These are phyloP conservation scores for Microcyclospora pomicola DNA, from an alignment of 2,329 filamentous ascomycete species.

Conservation along the genomic window DNA sequence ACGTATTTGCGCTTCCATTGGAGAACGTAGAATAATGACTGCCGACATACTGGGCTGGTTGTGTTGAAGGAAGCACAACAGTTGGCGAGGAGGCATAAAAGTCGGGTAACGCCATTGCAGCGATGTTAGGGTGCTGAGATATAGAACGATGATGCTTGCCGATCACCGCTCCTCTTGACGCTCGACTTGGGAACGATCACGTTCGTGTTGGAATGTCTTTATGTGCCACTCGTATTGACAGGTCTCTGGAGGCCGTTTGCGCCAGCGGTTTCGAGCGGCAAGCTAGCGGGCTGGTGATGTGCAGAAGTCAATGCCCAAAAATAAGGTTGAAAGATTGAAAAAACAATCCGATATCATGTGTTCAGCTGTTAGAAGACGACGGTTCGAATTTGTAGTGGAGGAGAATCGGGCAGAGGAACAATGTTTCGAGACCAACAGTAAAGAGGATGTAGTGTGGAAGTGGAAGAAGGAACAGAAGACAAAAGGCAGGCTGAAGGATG, in stretches of 20 bases:
- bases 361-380: no score
- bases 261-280: no score
- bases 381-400: no score
- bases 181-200: no score
- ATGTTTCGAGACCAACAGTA: slow-evolving; percentile 5
- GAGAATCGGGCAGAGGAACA: no score
- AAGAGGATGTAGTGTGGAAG: slow-evolving; percentile 3
- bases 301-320: slow-evolving; percentile 2
- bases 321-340: not conserved
- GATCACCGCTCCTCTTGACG: no score
- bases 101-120: slow-evolving; percentile 13
- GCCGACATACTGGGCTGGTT: slow-evolving; percentile 22
- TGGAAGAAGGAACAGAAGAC: no score
- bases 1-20: slow-evolving; percentile 13
- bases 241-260: slow-evolving; percentile 24
- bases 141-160: no score
- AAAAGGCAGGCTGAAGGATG: no score
- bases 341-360: slow-evolving; percentile 14
- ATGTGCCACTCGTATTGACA: not conserved
- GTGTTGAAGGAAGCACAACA: slow-evolving; percentile 31
- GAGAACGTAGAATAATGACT: slow-evolving; percentile 14
- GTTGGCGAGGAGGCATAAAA: slow-evolving; percentile 35
- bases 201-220: no score
- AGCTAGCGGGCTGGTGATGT: no score
- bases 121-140: no score